Evolutionary conservation across 805 yeast species (phyloP).

Genomic region (Cyberlindnera amylophila): DNA sequence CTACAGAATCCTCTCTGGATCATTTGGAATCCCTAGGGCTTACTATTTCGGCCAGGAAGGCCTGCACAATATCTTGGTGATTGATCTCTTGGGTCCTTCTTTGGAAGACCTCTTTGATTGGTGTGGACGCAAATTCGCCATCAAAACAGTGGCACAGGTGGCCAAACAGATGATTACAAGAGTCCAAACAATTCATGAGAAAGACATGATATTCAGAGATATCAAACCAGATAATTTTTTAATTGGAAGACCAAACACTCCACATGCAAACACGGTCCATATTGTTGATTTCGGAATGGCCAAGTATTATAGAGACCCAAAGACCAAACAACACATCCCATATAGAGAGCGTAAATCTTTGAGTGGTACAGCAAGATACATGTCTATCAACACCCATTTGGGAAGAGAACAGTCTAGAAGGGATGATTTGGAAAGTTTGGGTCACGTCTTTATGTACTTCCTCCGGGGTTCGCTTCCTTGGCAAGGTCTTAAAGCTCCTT

Average conservation of each 20-base stretch:
- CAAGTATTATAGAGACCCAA: constrained; percentile 94
- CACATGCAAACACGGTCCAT: constrained; percentile 81
- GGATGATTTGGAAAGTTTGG: constrained; percentile 94
- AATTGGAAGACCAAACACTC: constrained; percentile 83
- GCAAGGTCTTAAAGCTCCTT: constrained; percentile 98
- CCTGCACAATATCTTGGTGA: constrained; percentile 88
- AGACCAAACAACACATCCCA: constrained; percentile 92
- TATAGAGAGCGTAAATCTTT: constrained; percentile 93
- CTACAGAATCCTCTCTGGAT: constrained; percentile 81
- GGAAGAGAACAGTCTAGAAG: constrained; percentile 97
- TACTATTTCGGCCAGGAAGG: constrained; percentile 99
- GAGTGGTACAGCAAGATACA: constrained; percentile 97
- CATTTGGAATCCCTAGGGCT: constrained; percentile 89
- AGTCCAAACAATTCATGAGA: constrained; percentile 82
- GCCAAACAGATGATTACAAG: constrained; percentile 92
- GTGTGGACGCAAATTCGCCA: constrained; percentile 89
- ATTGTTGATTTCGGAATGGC: constrained; percentile 99
- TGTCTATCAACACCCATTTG: constrained; percentile 95
- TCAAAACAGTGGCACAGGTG: constrained; percentile 88
- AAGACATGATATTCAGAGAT: constrained; percentile 90
- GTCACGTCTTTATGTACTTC: constrained; percentile 95
- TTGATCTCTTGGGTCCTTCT: constrained; percentile 92
- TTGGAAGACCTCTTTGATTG: constrained; percentile 96
- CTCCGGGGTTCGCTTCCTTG: constrained; percentile 93
- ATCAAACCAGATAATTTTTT: constrained; percentile 97